Percentiles rank a stretch among this genome's conserved stretches.
Conservation (phyloP, 2,329 filamentous ascomycete genomes). For the Aspergillus latus region DNA sequence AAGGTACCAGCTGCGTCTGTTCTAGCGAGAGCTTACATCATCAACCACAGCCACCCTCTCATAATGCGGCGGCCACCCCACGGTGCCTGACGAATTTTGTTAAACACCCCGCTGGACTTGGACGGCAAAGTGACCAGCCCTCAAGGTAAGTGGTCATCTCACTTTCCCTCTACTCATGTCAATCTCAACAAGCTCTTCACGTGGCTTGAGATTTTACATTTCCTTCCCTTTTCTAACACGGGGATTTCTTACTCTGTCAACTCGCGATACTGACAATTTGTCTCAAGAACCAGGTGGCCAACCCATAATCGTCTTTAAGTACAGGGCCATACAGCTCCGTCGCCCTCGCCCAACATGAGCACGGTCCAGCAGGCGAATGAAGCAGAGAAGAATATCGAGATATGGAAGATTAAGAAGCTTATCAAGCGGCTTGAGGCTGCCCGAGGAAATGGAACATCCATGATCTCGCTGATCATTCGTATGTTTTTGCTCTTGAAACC, state of each 20-base stretch:
- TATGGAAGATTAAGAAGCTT: conserved; percentile 96
- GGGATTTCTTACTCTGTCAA: not conserved
- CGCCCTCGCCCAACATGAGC: conserved; percentile 68
- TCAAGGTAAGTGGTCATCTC: conserved; percentile 22
- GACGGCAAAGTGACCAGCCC: conserved; percentile 25
- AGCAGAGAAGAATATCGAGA: conserved; percentile 94
- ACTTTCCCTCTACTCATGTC: not conserved
- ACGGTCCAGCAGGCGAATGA: conserved; percentile 74
- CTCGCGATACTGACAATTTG: conserved; percentile 5
- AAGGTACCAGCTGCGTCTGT: not conserved
- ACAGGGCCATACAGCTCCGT: conserved; percentile 27
- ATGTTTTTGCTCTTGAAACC: conserved; percentile 41
- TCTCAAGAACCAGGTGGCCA: conserved; percentile 20
- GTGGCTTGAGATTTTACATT: not conserved
- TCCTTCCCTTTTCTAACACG: not conserved
- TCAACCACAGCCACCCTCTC: conserved; percentile 25
- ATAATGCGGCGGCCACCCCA: conserved; percentile 30
- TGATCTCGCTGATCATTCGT: conserved; percentile 99
- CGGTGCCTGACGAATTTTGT: conserved; percentile 39
- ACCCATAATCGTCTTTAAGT: conserved; percentile 19
- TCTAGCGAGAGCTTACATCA: conserved; percentile 31
- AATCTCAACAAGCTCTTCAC: not conserved
- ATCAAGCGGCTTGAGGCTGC: conserved; percentile 98
- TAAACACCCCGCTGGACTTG: conserved; percentile 32
- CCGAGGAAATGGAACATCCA: conserved; percentile 96